Evolutionary conservation across 139 green algal genomes (phyloP).

Genomic region (Spirogloea muscicola): DNA sequence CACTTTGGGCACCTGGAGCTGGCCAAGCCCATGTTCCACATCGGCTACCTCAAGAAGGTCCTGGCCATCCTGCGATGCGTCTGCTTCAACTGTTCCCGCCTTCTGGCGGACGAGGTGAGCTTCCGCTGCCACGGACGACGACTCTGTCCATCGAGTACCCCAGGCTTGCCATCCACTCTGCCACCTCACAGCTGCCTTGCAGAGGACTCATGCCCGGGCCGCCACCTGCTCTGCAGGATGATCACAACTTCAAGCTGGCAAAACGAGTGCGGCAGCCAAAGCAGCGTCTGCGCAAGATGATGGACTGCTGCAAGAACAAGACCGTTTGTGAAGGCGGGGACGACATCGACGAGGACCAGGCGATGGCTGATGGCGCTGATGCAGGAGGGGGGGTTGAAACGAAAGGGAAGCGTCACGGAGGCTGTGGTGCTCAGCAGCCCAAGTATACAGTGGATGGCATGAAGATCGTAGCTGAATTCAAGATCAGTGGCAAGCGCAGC

Average conservation of each 20-base stretch:
- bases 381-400: too few relatives aligned
- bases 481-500: conserved; percentile 68
- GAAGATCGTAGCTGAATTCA: conserved; percentile 88
- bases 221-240: conserved; percentile 25
- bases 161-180: too few relatives aligned
- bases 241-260: conserved; percentile 63
- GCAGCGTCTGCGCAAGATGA: conserved; percentile 47
- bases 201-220: too few relatives aligned
- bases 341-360: conserved; percentile 7
- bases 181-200: too few relatives aligned
- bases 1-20: conserved; percentile 98
- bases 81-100: conserved; percentile 79
- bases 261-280: conserved; percentile 65
- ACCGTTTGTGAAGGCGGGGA: conserved; percentile 41
- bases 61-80: conserved; percentile 92
- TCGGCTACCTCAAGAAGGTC: conserved; percentile 92
- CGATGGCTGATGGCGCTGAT: conserved; percentile 10
- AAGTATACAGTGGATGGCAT: conserved; percentile 77
- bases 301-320: conserved; percentile 50
- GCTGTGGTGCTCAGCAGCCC: conserved; percentile 75
- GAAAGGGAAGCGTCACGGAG: conserved; percentile 24
- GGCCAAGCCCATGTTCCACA: conserved; percentile 91
- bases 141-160: too few relatives aligned
- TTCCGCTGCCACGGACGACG: too few relatives aligned
- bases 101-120: conserved; percentile 78